phyloP scores from a whole-genome alignment of 768 basidiomycete genomes.

The Pleurotus djamor region DNA sequence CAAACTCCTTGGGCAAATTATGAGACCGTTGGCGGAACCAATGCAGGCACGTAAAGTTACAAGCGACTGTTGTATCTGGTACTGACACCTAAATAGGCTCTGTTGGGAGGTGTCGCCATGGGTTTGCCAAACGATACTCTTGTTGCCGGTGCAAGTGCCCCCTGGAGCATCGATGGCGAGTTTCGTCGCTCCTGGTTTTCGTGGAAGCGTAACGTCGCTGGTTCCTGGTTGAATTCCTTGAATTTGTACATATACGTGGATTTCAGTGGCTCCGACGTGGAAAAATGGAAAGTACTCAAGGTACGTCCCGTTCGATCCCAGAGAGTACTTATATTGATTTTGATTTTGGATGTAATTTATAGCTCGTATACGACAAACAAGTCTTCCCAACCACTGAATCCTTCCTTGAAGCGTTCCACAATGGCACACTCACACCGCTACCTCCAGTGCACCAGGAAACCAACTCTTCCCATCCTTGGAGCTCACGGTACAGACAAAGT shows the following conservation, averaged over 20 bases:
- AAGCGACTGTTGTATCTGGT: neutral
- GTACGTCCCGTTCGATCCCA: conserved; percentile 17
- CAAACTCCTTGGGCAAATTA: conserved; percentile 24
- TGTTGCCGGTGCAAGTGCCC: conserved; percentile 39
- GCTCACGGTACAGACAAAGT: conserved; percentile 37
- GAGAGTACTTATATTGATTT: neutral
- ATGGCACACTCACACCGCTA: conserved; percentile 48
- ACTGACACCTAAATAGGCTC: neutral
- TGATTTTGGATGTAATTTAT: neutral
- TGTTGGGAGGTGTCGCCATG: conserved; percentile 30
- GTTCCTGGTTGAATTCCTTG: conserved; percentile 49
- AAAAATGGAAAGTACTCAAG: conserved; percentile 51
- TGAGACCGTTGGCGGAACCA: conserved; percentile 33
- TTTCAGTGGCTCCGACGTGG: conserved; percentile 47
- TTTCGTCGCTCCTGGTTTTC: conserved; percentile 55
- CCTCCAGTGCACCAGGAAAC: conserved; percentile 21
- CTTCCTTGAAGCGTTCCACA: conserved; percentile 50
- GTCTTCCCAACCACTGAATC: conserved; percentile 44
- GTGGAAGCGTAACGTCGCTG: conserved; percentile 47
- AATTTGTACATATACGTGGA: conserved; percentile 60
- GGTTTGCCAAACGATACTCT: conserved; percentile 51
- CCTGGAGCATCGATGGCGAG: conserved; percentile 58
- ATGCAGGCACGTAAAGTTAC: conserved; percentile 31
- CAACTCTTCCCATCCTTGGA: conserved; percentile 36
- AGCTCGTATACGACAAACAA: conserved; percentile 62